These are phyloP conservation scores for Populus hybrid DNA, from an alignment of 441 rosid genomes.

Conservation along the genomic window DNA sequence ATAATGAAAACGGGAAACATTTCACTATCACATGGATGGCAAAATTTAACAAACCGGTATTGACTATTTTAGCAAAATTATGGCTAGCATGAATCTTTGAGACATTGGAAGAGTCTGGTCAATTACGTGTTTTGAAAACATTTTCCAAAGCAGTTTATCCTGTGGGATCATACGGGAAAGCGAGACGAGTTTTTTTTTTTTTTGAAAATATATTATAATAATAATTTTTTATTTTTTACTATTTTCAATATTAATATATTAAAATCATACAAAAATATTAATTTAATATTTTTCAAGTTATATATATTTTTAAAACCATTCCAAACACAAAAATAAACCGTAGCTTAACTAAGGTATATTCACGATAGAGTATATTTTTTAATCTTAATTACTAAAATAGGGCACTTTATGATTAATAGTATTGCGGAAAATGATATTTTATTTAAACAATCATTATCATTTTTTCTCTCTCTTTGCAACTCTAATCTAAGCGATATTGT, in stretches of 20 bases:
- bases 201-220: too few relatives aligned
- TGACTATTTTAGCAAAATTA: not conserved
- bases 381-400: not conserved
- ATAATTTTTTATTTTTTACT: too few relatives aligned
- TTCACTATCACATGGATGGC: not conserved
- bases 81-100: not conserved
- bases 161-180: constrained; percentile 1
- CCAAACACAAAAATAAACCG: too few relatives aligned
- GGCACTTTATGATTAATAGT: not conserved
- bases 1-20: not conserved
- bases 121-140: not conserved
- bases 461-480: too few relatives aligned
- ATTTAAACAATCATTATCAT: not conserved
- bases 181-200: not conserved
- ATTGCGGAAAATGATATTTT: not conserved
- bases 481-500: too few relatives aligned
- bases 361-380: too few relatives aligned
- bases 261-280: too few relatives aligned
- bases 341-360: too few relatives aligned
- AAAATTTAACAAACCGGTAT: too few relatives aligned
- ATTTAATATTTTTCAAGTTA: too few relatives aligned
- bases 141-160: not conserved
- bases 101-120: constrained; percentile 12
- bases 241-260: too few relatives aligned
- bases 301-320: too few relatives aligned